phyloP scores from a whole-genome alignment of 2,329 filamentous ascomycete species.

The Niveomyces coronatus region DNA sequence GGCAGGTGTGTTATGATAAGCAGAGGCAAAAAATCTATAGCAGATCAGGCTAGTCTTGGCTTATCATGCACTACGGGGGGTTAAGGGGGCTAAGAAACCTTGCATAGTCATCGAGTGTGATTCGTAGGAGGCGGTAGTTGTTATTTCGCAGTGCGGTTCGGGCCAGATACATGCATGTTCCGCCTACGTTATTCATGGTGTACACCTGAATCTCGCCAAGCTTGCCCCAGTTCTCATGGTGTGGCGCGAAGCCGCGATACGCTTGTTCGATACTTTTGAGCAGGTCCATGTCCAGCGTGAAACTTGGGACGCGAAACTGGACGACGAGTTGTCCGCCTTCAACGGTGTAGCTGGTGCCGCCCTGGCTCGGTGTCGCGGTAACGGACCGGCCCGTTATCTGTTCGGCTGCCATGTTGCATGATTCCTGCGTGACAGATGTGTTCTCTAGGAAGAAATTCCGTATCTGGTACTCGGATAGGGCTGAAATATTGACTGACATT shows the following conservation, averaged over 20 bases:
- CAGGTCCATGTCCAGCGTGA: constrained; percentile 9
- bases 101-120: constrained; percentile 12
- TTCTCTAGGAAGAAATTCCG: not conserved
- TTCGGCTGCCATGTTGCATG: not conserved
- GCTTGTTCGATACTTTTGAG: constrained; percentile 10
- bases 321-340: constrained; percentile 8
- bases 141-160: not conserved
- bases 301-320: constrained; percentile 13
- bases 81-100: constrained; percentile 9
- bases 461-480: not conserved
- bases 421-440: not conserved
- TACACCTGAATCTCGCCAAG: constrained; percentile 12
- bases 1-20: constrained; percentile 10
- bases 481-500: not conserved
- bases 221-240: constrained; percentile 6
- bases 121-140: constrained; percentile 4
- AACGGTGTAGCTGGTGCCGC: constrained; percentile 15
- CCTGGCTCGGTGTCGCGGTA: constrained; percentile 8
- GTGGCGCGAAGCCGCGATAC: constrained; percentile 12
- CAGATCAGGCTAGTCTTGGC: constrained; percentile 2
- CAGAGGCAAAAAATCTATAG: constrained; percentile 13
- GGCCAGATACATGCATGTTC: constrained; percentile 11
- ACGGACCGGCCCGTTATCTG: not conserved
- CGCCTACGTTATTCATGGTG: constrained; percentile 11
- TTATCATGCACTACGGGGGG: not conserved